phyloP scores from a whole-genome alignment of 768 basidiomycete species.

The Termitomyces sp. region DNA sequence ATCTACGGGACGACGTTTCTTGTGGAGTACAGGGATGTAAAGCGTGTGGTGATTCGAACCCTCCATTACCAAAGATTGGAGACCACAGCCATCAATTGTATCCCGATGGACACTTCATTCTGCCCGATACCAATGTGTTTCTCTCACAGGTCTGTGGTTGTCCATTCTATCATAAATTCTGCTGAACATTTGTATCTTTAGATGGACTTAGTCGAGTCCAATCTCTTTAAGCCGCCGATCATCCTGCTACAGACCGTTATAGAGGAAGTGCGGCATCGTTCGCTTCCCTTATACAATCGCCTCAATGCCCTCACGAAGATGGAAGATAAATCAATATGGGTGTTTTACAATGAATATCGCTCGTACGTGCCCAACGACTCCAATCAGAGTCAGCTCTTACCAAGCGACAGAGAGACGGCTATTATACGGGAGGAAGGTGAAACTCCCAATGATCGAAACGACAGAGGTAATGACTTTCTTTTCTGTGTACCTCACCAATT shows the following conservation, averaged over 20 bases:
- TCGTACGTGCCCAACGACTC: slow-evolving; percentile 44
- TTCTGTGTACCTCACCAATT: neutral
- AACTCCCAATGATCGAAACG: slow-evolving; percentile 91
- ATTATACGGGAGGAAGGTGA: slow-evolving; percentile 72
- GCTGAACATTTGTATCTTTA: slow-evolving; percentile 22
- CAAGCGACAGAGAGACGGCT: slow-evolving; percentile 65
- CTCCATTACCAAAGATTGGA: slow-evolving; percentile 54
- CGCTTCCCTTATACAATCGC: slow-evolving; percentile 87
- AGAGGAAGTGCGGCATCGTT: slow-evolving; percentile 94
- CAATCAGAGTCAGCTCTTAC: neutral
- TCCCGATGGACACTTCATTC: slow-evolving; percentile 19
- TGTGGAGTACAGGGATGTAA: slow-evolving; percentile 77
- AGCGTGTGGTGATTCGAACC: slow-evolving; percentile 43
- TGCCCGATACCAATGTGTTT: slow-evolving; percentile 3
- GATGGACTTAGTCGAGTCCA: slow-evolving; percentile 93
- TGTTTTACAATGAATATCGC: slow-evolving; percentile 84
- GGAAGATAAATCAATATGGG: slow-evolving; percentile 82
- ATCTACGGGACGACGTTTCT: slow-evolving; percentile 85
- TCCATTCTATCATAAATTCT: neutral
- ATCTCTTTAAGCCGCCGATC: slow-evolving; percentile 69
- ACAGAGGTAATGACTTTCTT: slow-evolving; percentile 57
- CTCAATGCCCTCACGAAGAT: slow-evolving; percentile 78
- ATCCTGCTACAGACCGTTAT: slow-evolving; percentile 93
- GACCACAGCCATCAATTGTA: slow-evolving; percentile 50
- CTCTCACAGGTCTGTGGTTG: neutral